Percentiles rank a stretch among this genome's conserved stretches.
Conservation (phyloP, 2,329 filamentous ascomycete species). For the Pseudopithomyces maydicus region DNA sequence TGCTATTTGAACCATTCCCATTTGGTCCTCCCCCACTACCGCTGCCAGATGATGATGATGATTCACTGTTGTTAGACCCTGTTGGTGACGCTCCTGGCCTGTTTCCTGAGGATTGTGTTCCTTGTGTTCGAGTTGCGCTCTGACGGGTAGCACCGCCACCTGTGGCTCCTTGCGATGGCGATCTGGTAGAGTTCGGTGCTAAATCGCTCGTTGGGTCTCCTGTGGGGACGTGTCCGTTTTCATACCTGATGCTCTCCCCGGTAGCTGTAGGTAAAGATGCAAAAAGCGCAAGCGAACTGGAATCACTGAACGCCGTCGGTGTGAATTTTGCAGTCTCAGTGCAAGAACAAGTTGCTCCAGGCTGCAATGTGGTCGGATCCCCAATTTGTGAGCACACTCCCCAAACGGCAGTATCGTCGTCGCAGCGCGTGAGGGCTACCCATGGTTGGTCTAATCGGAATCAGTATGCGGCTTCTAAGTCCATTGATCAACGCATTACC, state of each 20-base stretch:
- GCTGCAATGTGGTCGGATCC: slow-evolving; percentile 3
- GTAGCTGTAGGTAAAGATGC: neutral
- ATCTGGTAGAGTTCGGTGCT: neutral
- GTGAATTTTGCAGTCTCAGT: neutral
- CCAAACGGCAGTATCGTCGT: neutral
- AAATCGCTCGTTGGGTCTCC: slow-evolving; percentile 5
- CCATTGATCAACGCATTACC: neutral
- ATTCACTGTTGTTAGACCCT: neutral
- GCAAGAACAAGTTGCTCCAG: neutral
- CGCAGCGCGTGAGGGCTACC: slow-evolving; percentile 6
- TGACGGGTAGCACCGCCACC: neutral
- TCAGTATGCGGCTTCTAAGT: neutral
- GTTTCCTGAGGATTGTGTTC: neutral
- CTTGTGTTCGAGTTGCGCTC: neutral
- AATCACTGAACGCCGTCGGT: neutral
- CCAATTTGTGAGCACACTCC: slow-evolving; percentile 3
- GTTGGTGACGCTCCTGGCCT: neutral
- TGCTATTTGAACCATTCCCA: neutral
- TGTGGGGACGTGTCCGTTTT: slow-evolving; percentile 1
- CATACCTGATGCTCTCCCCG: slow-evolving; percentile 2
- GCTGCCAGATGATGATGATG: slow-evolving; percentile 1
- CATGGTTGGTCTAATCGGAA: slow-evolving; percentile 1
- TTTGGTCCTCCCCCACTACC: neutral
- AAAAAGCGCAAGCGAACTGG: neutral
- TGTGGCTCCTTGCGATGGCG: neutral